Conservation (phyloP, 495 filamentous ascomycete species). For the Coniosporium apollinis region DNA sequence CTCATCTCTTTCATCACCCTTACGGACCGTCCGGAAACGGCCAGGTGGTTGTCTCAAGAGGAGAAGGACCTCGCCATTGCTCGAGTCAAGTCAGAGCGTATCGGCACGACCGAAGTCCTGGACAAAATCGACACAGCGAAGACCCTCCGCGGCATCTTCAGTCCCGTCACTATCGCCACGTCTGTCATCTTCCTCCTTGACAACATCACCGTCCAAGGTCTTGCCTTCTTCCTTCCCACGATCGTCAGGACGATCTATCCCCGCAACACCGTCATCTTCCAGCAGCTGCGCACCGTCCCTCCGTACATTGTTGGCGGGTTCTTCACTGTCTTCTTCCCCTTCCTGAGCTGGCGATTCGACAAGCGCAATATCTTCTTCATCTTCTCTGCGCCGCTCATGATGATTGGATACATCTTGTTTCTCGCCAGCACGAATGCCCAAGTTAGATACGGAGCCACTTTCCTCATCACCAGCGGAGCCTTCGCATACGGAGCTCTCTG, state of each 20-base stretch:
- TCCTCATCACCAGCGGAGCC: constrained; percentile 44
- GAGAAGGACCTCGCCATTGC: constrained; percentile 22
- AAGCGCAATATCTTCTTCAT: constrained; percentile 32
- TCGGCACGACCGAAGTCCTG: constrained; percentile 45
- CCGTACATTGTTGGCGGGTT: constrained; percentile 54
- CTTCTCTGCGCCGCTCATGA: constrained; percentile 33
- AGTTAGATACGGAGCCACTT: constrained; percentile 54
- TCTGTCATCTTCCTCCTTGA: constrained; percentile 35
- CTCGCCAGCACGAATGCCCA: constrained; percentile 34
- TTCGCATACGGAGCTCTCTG: constrained; percentile 42
- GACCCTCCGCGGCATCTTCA: constrained; percentile 32
- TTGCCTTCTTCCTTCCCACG: constrained; percentile 58
- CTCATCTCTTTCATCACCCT: constrained; percentile 15
- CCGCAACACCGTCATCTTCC: constrained; percentile 33
- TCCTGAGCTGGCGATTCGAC: constrained; percentile 42
- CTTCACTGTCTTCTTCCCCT: constrained; percentile 45
- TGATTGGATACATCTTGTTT: constrained; percentile 60
- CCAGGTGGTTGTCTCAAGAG: constrained; percentile 14
- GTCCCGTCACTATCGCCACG: constrained; percentile 30
- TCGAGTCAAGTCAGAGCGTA: constrained; percentile 41
- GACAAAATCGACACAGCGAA: constrained; percentile 31
- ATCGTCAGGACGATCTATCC: constrained; percentile 51
- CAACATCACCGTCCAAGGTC: constrained; percentile 38
- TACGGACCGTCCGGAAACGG: constrained; percentile 15
- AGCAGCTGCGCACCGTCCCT: constrained; percentile 57